Percentiles rank a stretch among this genome's conserved stretches.
Evolutionary conservation across 768 basidiomycete species (phyloP).

Genomic region (Leccinum sublutescens): DNA sequence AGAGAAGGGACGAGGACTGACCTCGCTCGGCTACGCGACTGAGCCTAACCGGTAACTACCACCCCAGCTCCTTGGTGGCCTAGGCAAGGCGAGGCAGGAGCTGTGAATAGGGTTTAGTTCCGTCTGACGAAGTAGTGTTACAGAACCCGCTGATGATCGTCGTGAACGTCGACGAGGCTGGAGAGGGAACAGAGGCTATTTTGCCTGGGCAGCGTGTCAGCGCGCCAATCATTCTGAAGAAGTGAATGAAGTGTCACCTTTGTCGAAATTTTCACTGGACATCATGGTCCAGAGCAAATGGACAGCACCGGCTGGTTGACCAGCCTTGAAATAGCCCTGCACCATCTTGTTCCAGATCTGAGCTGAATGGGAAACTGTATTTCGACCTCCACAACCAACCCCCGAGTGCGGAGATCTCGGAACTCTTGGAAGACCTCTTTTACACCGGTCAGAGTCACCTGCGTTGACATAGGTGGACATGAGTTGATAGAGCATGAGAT

Average conservation of each 20-base stretch:
- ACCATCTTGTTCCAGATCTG: constrained; percentile 75
- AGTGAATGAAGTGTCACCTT: constrained; percentile 5
- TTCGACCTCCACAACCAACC: constrained; percentile 25
- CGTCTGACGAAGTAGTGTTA: constrained; percentile 33
- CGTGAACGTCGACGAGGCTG: constrained; percentile 62
- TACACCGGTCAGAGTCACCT: constrained; percentile 46
- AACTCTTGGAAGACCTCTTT: constrained; percentile 67
- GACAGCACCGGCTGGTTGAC: constrained; percentile 61
- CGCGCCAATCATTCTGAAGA: background rate
- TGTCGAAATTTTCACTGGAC: constrained; percentile 34
- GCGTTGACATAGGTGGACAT: constrained; percentile 56
- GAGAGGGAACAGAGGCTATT: constrained; percentile 47
- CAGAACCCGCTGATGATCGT: constrained; percentile 67
- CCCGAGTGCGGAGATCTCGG: constrained; percentile 38
- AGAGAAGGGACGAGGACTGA: too few relatives aligned
- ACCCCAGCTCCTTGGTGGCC: too few relatives aligned
- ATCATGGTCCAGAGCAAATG: constrained; percentile 71
- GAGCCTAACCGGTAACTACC: too few relatives aligned
- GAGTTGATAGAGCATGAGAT: constrained; percentile 49
- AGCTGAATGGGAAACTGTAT: constrained; percentile 37
- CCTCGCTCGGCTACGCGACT: too few relatives aligned
- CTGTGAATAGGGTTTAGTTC: constrained; percentile 6
- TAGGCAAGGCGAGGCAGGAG: too few relatives aligned
- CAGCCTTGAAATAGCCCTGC: constrained; percentile 63
- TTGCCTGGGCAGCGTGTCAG: constrained; percentile 13